Evolutionary conservation across 2,329 filamentous ascomycete species (phyloP).

Genomic region (Ascochyta viciae-villosae): DNA sequence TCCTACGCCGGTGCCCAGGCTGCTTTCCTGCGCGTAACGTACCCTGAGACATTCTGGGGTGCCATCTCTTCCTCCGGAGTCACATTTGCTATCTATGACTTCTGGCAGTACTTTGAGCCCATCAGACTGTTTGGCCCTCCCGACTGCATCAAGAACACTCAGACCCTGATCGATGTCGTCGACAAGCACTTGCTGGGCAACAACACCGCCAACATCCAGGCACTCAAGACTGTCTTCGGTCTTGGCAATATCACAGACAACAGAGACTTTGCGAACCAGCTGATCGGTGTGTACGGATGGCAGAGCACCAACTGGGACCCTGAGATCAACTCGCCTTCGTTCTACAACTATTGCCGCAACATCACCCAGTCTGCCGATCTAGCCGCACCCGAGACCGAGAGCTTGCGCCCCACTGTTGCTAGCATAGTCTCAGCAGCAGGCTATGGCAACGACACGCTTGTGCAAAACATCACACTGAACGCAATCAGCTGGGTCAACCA

Average conservation of each 20-base stretch:
- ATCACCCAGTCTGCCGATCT: constrained; percentile 59
- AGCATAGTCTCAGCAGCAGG: constrained; percentile 58
- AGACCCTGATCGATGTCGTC: constrained; percentile 65
- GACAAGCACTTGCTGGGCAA: constrained; percentile 65
- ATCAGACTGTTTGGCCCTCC: constrained; percentile 63
- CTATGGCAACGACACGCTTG: constrained; percentile 51
- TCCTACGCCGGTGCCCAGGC: constrained; percentile 84
- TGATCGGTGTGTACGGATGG: constrained; percentile 59
- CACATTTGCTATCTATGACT: constrained; percentile 78
- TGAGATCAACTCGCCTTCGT: constrained; percentile 55
- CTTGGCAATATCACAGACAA: constrained; percentile 57
- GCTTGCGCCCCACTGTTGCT: constrained; percentile 50
- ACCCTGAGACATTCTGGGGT: constrained; percentile 80
- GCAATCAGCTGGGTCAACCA: constrained; percentile 62
- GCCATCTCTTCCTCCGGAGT: constrained; percentile 83
- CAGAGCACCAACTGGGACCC: constrained; percentile 66
- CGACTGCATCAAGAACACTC: constrained; percentile 70
- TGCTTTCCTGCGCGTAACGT: constrained; percentile 76
- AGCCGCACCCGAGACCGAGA: constrained; percentile 45
- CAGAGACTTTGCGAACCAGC: constrained; percentile 61
- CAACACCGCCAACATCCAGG: constrained; percentile 50
- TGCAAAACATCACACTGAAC: constrained; percentile 63
- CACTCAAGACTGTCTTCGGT: constrained; percentile 63
- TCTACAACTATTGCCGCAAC: constrained; percentile 61
- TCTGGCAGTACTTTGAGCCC: constrained; percentile 70